Base-by-base conservation (phyloP, 2,329 filamentous ascomycete genomes). In the Lachnellula subtilissima region DNA sequence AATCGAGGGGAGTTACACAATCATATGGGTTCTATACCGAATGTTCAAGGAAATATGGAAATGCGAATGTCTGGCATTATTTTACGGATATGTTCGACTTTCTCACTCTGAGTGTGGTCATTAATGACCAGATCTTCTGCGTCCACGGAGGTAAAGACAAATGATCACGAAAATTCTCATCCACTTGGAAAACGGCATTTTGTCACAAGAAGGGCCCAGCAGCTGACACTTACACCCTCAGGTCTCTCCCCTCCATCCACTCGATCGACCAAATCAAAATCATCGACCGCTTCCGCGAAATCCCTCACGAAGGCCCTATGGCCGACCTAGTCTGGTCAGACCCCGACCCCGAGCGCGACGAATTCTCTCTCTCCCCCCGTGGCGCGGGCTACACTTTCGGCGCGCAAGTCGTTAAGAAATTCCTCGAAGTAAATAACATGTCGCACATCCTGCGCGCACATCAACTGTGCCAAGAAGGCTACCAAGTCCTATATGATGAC, bases 1-100 rank as follows among this genome's bases (percentile, higher is more conserved):
- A 99, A 75, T 96, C 91, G 55, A 87, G 94, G 67, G 94, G 94
- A 67, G 94, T 99, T 53, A 99, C 94, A 11, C 94, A 99, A 74
- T 97, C 93, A 28, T 99, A 99, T 74, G 94, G 94, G 55, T 99
- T 99, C 76, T 99, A 99, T 72, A 97, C 94, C 22, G 94, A 99
- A 72, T 99, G 94, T 74, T 91, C 89, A 19, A 87, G 94, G 65
- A 99, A 99, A 75, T 99, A 99, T 74, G 94, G 94, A 71, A 97
- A 96, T 70, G 91, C 94, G 61, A 97, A 94, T 67, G 94, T 99
- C 22, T 99, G 94, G 94, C 94, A 99, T 74, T 94, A 97, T 73
- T 99, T 99, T 71, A 99, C 94, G 63, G 94, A 99, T 76, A 97
- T 99, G 92, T 99, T 99, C 74, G 94, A 99, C 75, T 99, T 96